Conservation (phyloP, 495 filamentous ascomycete genomes). For the Neurospora discreta region DNA sequence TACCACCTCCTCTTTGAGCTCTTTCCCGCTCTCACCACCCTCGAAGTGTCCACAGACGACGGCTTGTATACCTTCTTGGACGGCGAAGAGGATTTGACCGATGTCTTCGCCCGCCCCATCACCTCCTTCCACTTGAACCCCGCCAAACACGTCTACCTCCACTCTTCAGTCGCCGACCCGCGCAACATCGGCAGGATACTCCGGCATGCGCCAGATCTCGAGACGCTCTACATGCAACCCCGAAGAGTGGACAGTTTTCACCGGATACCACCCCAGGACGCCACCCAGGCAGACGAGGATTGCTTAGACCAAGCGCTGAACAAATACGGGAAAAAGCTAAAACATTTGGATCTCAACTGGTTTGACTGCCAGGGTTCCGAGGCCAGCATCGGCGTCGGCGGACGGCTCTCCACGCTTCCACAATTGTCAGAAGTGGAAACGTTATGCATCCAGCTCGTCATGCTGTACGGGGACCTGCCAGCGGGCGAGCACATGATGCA, state of each 20-base stretch:
- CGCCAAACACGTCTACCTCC: slow-evolving; percentile 20
- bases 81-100: not conserved
- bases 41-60: slow-evolving; percentile 22
- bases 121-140: not conserved
- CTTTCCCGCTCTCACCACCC: slow-evolving; percentile 16
- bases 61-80: slow-evolving; percentile 9
- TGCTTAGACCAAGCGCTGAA: slow-evolving; percentile 16
- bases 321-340: slow-evolving; percentile 13
- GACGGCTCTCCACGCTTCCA: slow-evolving; percentile 16
- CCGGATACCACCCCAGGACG: not conserved
- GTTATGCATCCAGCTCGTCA: slow-evolving; percentile 18
- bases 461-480: slow-evolving; percentile 12
- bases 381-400: slow-evolving; percentile 14
- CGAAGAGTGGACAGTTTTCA: slow-evolving; percentile 4
- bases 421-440: slow-evolving; percentile 8
- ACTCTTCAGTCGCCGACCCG: slow-evolving; percentile 17
- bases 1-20: slow-evolving; percentile 10
- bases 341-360: slow-evolving; percentile 21
- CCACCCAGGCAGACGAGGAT: slow-evolving; percentile 7
- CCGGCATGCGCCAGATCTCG: slow-evolving; percentile 15
- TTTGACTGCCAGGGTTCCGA: slow-evolving; percentile 10
- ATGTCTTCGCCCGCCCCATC: not conserved
- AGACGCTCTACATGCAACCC: slow-evolving; percentile 23
- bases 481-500: slow-evolving; percentile 3
- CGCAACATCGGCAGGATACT: slow-evolving; percentile 15